Evolutionary conservation across 225 moss, liverwort and hornwort species (phyloP), one percentile per base, ranked within the genome.

Genomic region (Marchantia polymorpha): DNA sequence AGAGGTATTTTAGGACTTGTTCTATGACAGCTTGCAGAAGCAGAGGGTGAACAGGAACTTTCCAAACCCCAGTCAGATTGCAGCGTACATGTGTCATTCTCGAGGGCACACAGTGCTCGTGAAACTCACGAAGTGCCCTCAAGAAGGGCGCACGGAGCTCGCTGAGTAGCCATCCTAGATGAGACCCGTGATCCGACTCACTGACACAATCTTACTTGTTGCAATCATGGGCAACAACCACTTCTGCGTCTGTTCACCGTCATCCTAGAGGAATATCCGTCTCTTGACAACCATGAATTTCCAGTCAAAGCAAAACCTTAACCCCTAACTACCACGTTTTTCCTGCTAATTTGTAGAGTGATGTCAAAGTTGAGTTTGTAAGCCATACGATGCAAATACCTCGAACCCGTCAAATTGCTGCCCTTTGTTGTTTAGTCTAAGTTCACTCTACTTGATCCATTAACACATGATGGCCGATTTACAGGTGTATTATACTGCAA

Each of bases 401-500:
- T 26, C 25, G 27, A 27, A 29, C 26, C 29, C 46, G 47, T 48
- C 29, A 22, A 8, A 27, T 12, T 17, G 14, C 14, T 50, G 23
- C 12, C 50, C 6, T 52, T 3, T n/a, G 58, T 22, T 55, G 52
- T 29, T 39, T 39, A 65, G 13, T 65, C 13, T 65, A 29, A 29
- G 6, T 26, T 65, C 26, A 69, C 68, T 4, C 23, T 61, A 61
- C 22, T 10, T 69, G 39, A 69, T 9, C 19, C 13, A 16, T 69
- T 14, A 46, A 0, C 15, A 49, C 12, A 58, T 65, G 48, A 8
- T 17, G 6, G 53, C 47, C 13, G 23, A 29, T 47, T 69, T 84
- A 74, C 56, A 96, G 93, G 60, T 93, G 48, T 93, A 85, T 52
- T 96, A 90, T 70, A 79, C 76, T 78, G 86, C 93, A 23, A 89